phyloP scores from a whole-genome alignment of 2,329 filamentous ascomycete species.

The Cytospora mali region DNA sequence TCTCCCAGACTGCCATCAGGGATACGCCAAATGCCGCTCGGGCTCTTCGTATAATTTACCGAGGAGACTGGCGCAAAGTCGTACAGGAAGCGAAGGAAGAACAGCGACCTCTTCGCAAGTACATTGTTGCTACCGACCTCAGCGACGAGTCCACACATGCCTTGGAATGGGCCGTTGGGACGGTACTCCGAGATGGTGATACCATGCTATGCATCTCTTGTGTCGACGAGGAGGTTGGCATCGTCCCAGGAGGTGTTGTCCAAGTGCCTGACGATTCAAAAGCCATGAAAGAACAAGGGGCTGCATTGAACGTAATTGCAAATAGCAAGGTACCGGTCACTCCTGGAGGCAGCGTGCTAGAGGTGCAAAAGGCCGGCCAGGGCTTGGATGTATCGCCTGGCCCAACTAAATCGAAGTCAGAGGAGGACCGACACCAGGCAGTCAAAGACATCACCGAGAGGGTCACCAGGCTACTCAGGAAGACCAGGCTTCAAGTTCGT shows the following conservation, averaged over 20 bases:
- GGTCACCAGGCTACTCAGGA: constrained; percentile 82
- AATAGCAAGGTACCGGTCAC: constrained; percentile 42
- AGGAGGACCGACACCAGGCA: constrained; percentile 79
- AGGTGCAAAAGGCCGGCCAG: constrained; percentile 32
- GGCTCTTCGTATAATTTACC: constrained; percentile 85
- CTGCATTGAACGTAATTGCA: constrained; percentile 67
- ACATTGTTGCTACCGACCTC: constrained; percentile 92
- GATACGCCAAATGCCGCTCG: constrained; percentile 76
- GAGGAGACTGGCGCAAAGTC: constrained; percentile 80
- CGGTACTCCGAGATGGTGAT: constrained; percentile 89
- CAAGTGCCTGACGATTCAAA: constrained; percentile 72
- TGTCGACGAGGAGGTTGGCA: constrained; percentile 80
- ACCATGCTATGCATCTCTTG: constrained; percentile 93
- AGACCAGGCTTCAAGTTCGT: constrained; percentile 88
- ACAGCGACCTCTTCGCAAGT: constrained; percentile 79
- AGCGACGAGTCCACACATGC: constrained; percentile 95
- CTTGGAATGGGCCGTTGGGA: constrained; percentile 96
- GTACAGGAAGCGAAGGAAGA: constrained; percentile 78
- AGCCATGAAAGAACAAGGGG: constrained; percentile 74
- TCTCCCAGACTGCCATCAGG: constrained; percentile 79
- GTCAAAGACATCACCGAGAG: constrained; percentile 83
- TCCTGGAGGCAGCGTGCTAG: constrained; percentile 35
- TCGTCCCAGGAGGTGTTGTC: constrained; percentile 51
- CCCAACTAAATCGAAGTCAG: constrained; percentile 50
- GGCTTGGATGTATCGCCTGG: constrained; percentile 10